Percentiles rank a stretch among this genome's conserved stretches.
These are phyloP conservation scores for Wickerhamiella musiphila DNA, from an alignment of 805 yeast genomes.

Conservation along the genomic window DNA sequence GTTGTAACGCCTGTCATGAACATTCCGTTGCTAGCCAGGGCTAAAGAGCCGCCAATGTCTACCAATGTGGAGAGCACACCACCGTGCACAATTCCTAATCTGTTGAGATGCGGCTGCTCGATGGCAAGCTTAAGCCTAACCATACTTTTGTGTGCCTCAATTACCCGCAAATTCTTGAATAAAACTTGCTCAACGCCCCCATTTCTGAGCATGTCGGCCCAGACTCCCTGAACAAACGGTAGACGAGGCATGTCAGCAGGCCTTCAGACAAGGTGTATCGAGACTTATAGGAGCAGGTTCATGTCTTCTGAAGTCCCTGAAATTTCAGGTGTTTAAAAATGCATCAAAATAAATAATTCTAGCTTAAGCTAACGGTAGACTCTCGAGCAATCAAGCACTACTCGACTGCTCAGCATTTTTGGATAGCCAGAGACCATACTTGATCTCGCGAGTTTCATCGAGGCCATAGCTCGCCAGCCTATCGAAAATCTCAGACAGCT, in stretches of 20 bases:
- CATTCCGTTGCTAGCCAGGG: conserved; percentile 26
- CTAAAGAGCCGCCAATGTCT: conserved; percentile 29
- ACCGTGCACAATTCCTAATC: conserved; percentile 26
- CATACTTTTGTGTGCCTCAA: conserved; percentile 19
- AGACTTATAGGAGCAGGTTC: neutral
- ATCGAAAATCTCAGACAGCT: no score
- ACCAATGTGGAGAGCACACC: conserved; percentile 26
- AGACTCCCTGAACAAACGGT: conserved; percentile 13
- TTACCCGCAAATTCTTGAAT: conserved; percentile 13
- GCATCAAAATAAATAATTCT: neutral
- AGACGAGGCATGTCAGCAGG: conserved; percentile 6
- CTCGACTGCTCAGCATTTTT: neutral
- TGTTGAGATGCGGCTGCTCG: conserved; percentile 23
- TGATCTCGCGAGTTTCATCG: neutral
- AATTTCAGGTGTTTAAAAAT: neutral
- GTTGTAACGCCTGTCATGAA: conserved; percentile 29
- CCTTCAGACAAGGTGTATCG: neutral
- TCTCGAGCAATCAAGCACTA: neutral
- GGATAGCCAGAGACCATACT: neutral
- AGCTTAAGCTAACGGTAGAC: neutral
- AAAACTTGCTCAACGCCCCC: conserved; percentile 15
- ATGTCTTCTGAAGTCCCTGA: no score
- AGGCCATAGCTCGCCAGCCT: neutral
- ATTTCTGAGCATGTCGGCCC: conserved; percentile 13
- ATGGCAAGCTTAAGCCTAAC: conserved; percentile 21